phyloP scores from a whole-genome alignment of 176 grass and related monocot genomes.

The Ensete glaucum region DNA sequence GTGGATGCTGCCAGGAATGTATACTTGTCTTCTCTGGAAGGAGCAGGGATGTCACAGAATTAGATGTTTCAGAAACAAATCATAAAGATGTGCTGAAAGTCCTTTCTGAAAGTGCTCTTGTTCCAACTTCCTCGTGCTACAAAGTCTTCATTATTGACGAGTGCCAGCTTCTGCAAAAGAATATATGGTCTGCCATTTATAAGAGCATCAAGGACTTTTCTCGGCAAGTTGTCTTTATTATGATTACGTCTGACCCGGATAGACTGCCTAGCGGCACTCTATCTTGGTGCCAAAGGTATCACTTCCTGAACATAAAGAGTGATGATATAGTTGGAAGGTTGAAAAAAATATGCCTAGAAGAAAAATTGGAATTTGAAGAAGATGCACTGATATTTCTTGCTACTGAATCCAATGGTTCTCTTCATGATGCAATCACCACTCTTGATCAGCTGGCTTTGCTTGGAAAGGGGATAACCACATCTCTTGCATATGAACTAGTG shows the following conservation, averaged over 20 bases:
- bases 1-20: constrained; percentile 63
- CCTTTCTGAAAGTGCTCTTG: constrained; percentile 51
- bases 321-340: constrained; percentile 39
- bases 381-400: constrained; percentile 69
- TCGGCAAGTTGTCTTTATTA: constrained; percentile 61
- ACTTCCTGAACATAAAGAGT: constrained; percentile 57
- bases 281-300: constrained; percentile 62
- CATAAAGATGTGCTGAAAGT: constrained; percentile 39
- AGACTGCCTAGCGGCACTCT: constrained; percentile 50
- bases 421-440: constrained; percentile 67
- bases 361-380: constrained; percentile 61
- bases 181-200: constrained; percentile 62
- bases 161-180: constrained; percentile 65
- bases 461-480: constrained; percentile 68
- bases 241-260: constrained; percentile 76
- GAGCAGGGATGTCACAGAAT: constrained; percentile 42
- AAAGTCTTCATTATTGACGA: constrained; percentile 79
- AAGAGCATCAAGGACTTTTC: constrained; percentile 61
- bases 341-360: constrained; percentile 69
- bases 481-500: constrained; percentile 63
- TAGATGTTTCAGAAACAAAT: constrained; percentile 76
- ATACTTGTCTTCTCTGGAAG: constrained; percentile 48
- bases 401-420: constrained; percentile 58
- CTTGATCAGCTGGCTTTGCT: constrained; percentile 85
- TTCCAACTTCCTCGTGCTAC: constrained; percentile 45